A percentile compares a stretch with the other conserved stretches of the same genome.
These are phyloP conservation scores for Mycena sp. DNA, from an alignment of 1,284 basidiomycete genomes.

Conservation along the genomic window DNA sequence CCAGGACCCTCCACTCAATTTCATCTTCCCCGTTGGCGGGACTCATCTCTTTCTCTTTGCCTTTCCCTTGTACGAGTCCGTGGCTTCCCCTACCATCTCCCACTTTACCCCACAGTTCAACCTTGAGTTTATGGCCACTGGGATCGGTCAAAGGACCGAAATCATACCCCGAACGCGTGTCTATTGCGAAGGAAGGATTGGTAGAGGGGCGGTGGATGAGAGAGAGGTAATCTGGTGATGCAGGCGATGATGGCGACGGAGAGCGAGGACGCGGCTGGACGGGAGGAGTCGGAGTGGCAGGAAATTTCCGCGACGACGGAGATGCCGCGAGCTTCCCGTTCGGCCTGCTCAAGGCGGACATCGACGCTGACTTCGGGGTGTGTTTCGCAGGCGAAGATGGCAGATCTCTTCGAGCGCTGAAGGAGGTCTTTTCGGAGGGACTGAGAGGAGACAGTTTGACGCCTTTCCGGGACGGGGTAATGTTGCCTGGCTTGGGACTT, in stretches of 20 bases:
- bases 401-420: constrained; percentile 14
- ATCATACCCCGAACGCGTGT: constrained; percentile 52
- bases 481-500: constrained; percentile 21
- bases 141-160: constrained; percentile 59
- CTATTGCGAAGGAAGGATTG: constrained; percentile 76
- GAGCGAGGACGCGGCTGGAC: constrained; percentile 33
- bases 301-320: constrained; percentile 29
- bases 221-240: constrained; percentile 73
- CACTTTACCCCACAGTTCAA: constrained; percentile 47
- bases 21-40: constrained; percentile 27
- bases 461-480: constrained; percentile 27
- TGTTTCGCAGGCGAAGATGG: constrained; percentile 21
- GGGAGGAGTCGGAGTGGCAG: constrained; percentile 30
- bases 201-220: constrained; percentile 76
- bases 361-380: constrained; percentile 26
- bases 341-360: constrained; percentile 29
- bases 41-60: constrained; percentile 52
- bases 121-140: constrained; percentile 55
- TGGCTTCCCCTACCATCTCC: constrained; percentile 22
- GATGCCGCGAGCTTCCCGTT: constrained; percentile 24
- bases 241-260: constrained; percentile 32
- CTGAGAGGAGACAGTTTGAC: constrained; percentile 29
- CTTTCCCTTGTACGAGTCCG: constrained; percentile 42
- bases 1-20: constrained; percentile 68
- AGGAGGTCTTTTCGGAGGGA: constrained; percentile 22